phyloP scores from a whole-genome alignment of 2,329 filamentous ascomycete species.

The Beauveria brongniartii region DNA sequence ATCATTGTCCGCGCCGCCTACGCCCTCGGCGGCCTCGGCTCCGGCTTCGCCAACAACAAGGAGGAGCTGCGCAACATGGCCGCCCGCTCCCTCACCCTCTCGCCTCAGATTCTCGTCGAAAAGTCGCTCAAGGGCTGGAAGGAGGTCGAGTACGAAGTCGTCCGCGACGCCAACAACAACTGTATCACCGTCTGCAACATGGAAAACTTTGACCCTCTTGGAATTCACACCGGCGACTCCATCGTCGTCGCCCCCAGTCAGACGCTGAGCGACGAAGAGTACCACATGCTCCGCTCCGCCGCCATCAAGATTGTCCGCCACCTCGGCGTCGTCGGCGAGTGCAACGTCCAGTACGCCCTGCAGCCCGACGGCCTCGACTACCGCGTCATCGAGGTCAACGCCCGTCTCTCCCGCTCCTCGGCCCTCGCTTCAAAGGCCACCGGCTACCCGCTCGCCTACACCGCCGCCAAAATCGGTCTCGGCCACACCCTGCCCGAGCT shows the following conservation, averaged over 20 bases:
- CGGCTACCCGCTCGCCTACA: constrained; percentile 94
- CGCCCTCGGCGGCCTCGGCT: constrained; percentile 90
- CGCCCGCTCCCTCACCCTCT: constrained; percentile 83
- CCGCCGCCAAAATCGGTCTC: constrained; percentile 94
- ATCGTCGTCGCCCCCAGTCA: constrained; percentile 97
- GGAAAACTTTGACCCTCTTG: constrained; percentile 88
- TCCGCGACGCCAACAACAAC: constrained; percentile 95
- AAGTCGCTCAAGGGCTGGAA: constrained; percentile 99
- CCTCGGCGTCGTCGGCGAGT: constrained; percentile 94
- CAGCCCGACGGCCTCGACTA: constrained; percentile 97
- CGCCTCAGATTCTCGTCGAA: constrained; percentile 94
- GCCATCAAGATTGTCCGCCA: constrained; percentile 98
- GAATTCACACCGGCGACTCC: constrained; percentile 96
- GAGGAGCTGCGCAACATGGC: constrained; percentile 93
- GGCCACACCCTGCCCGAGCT: constrained; percentile 92
- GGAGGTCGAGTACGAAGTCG: constrained; percentile 97
- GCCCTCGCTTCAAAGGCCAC: constrained; percentile 97
- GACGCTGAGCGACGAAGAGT: constrained; percentile 95
- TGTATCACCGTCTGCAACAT: constrained; percentile 92
- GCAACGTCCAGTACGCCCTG: constrained; percentile 96
- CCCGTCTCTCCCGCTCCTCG: constrained; percentile 93
- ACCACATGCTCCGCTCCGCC: constrained; percentile 96
- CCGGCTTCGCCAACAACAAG: constrained; percentile 88
- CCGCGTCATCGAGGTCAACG: constrained; percentile 97
- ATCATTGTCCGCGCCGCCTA: constrained; percentile 98